phyloP scores from a whole-genome alignment of 306 rosid species.

The Sicyos edulis region DNA sequence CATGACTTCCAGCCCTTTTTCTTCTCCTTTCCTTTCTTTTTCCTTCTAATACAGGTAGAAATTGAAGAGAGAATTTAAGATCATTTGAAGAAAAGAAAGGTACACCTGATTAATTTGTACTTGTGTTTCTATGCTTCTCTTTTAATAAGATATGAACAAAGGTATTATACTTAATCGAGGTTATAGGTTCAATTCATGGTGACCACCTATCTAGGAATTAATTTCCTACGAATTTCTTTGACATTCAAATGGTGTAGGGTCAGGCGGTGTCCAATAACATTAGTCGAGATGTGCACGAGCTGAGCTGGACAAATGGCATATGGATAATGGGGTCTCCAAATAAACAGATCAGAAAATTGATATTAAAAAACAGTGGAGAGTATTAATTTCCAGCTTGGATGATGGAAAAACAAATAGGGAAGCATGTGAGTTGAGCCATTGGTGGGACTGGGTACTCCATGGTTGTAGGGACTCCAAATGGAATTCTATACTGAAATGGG shows the following conservation, averaged over 20 bases:
- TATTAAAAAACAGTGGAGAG: conserved; percentile 8
- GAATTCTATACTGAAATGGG: conserved; percentile 1
- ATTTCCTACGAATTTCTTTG: too few species aligned
- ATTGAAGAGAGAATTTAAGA: not conserved
- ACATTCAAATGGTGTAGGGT: too few species aligned
- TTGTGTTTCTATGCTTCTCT: not conserved
- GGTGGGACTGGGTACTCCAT: not conserved
- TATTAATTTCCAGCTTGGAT: not conserved
- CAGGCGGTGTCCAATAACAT: too few species aligned
- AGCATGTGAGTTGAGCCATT: conserved; percentile 12
- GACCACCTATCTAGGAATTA: too few species aligned
- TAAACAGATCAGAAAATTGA: conserved; percentile 10
- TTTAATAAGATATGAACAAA: not conserved
- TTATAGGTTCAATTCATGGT: too few species aligned
- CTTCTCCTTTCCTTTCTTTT: not conserved
- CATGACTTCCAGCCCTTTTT: conserved; percentile 9
- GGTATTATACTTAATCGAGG: too few species aligned
- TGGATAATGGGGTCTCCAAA: not conserved
- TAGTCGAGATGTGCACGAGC: too few species aligned
- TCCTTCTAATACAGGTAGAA: not conserved
- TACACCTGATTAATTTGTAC: not conserved
- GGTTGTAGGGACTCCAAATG: conserved; percentile 6
- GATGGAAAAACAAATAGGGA: conserved; percentile 1
- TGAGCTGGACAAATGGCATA: too few species aligned
- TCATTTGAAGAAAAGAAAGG: too few species aligned